Conservation (phyloP, 345 rosid genomes). For the Bruguiera gymnorhiza region DNA sequence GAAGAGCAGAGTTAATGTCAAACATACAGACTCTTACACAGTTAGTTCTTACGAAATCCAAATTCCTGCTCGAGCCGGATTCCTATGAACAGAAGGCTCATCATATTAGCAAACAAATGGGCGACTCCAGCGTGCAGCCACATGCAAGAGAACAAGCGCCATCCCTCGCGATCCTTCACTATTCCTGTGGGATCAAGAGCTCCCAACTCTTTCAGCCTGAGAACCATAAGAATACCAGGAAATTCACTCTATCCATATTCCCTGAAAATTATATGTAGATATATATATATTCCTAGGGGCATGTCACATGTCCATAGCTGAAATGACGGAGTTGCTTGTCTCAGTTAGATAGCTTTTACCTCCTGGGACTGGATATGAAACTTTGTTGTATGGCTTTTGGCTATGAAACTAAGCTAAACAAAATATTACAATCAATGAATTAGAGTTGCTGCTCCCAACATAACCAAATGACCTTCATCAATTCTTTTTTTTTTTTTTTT, state of each 20-base stretch:
- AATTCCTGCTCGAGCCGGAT: conserved; percentile 27
- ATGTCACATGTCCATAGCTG: no score
- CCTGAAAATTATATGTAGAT: not conserved
- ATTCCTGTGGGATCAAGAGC: conserved; percentile 21
- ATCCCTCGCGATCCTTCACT: conserved; percentile 9
- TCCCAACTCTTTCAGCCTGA: conserved; percentile 21
- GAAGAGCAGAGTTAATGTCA: not conserved
- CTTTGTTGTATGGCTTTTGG: no score
- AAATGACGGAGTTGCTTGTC: no score
- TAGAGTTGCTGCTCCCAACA: no score
- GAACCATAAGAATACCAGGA: not conserved
- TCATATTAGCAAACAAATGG: conserved; percentile 23
- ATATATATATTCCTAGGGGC: no score
- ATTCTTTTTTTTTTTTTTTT: no score
- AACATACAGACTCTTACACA: not conserved
- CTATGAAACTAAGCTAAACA: no score
- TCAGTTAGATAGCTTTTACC: no score
- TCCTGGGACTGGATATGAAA: no score
- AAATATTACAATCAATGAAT: no score
- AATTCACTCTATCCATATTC: not conserved
- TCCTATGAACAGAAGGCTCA: conserved; percentile 25
- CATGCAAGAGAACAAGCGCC: conserved; percentile 22
- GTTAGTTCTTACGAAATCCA: conserved; percentile 24
- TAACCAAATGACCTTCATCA: no score
- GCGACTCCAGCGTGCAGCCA: conserved; percentile 29